Conservation (phyloP, 129 eudicot genomes). For the Artemisia tridentata region DNA sequence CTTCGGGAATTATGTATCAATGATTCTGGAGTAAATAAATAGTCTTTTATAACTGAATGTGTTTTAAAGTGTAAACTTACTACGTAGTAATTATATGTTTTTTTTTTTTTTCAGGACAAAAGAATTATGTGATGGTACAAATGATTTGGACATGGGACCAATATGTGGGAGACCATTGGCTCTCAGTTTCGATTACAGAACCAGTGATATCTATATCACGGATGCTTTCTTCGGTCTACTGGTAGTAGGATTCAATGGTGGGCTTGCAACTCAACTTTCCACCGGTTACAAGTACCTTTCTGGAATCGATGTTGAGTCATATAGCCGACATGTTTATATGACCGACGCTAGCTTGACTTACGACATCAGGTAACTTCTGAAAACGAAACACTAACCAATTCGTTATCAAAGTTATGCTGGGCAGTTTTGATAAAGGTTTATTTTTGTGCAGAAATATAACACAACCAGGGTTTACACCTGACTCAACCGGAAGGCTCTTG, state of each 20-base stretch:
- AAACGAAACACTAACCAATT: background rate
- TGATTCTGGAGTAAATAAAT: background rate
- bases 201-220: conserved; percentile 31
- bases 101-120: conserved; percentile 37
- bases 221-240: conserved; percentile 33
- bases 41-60: background rate
- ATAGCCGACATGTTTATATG: conserved; percentile 25
- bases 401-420: background rate
- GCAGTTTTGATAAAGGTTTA: background rate
- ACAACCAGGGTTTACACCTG: conserved; percentile 26
- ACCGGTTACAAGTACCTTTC: conserved; percentile 26
- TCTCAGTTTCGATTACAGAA: conserved; percentile 34
- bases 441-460: conserved; percentile 19
- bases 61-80: background rate
- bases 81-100: background rate
- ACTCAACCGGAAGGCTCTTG: conserved; percentile 35
- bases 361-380: conserved; percentile 16
- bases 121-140: conserved; percentile 38
- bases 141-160: conserved; percentile 25
- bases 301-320: conserved; percentile 33
- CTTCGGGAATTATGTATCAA: background rate
- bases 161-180: conserved; percentile 41
- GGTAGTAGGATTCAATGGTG: conserved; percentile 35
- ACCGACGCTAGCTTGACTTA: conserved; percentile 29
- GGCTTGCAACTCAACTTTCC: conserved; percentile 35